A percentile compares a stretch with the other conserved stretches of the same genome.
Evolutionary conservation across 495 filamentous ascomycete species (phyloP).

Genomic region (Neurospora pannonica): DNA sequence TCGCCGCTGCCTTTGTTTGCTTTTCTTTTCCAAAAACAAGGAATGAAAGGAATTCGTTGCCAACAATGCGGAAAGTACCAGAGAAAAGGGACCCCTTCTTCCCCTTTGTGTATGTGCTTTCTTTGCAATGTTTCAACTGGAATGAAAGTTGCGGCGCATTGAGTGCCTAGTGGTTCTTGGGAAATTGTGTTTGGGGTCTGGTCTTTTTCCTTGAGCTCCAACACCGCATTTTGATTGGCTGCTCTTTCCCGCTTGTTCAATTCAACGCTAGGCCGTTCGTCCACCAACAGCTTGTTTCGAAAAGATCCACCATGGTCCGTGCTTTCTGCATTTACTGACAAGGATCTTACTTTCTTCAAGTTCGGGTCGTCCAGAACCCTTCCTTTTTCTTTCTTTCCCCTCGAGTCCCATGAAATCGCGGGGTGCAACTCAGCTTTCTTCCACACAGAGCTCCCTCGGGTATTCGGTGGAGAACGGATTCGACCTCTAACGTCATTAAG

Average conservation of each 20-base stretch:
- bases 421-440: background rate
- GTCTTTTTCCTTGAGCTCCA: slow-evolving; percentile 3
- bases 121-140: background rate
- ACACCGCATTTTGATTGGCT: background rate
- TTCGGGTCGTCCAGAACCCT: background rate
- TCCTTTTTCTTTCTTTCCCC: background rate
- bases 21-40: background rate
- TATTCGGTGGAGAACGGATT: background rate
- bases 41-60: background rate
- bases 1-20: background rate
- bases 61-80: background rate
- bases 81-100: background rate
- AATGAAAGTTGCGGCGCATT: background rate
- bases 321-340: background rate
- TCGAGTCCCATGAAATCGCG: background rate
- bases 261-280: background rate
- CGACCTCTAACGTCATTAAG: background rate
- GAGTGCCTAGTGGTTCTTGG: background rate
- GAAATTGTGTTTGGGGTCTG: slow-evolving; percentile 6
- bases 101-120: background rate
- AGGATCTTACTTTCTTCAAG: background rate
- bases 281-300: background rate
- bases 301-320: background rate
- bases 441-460: background rate
- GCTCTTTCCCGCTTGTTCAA: background rate